Percentiles rank a stretch among this genome's conserved stretches.
Evolutionary conservation across 2,329 filamentous ascomycete species (phyloP).

Genomic region (Allantophomopsis lycopodina): DNA sequence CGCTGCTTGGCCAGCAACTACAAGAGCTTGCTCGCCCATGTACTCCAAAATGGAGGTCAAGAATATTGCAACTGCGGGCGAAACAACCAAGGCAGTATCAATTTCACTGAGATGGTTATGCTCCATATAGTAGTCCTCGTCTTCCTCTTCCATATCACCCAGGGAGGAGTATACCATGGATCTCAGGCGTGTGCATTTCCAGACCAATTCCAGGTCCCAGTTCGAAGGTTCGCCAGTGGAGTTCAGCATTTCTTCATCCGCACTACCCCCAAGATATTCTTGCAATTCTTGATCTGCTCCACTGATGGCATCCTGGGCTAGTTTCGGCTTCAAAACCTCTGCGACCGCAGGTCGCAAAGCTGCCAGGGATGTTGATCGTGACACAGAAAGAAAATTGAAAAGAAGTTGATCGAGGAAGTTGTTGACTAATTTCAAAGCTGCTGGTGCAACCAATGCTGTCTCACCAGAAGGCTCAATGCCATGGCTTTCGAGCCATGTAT

Average conservation of each 20-base stretch:
- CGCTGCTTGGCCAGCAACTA: slow-evolving; percentile 77
- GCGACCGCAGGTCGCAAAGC: slow-evolving; percentile 69
- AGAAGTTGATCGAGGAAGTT: slow-evolving; percentile 87
- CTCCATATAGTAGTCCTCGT: slow-evolving; percentile 80
- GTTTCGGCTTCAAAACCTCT: slow-evolving; percentile 77
- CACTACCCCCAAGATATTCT: slow-evolving; percentile 71
- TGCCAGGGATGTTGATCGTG: slow-evolving; percentile 64
- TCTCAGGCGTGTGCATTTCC: slow-evolving; percentile 83
- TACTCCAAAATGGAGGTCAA: slow-evolving; percentile 90
- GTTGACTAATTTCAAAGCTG: slow-evolving; percentile 70
- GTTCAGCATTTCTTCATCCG: slow-evolving; percentile 58
- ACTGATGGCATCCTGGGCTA: slow-evolving; percentile 72
- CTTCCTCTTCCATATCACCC: slow-evolving; percentile 94
- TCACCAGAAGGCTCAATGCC: slow-evolving; percentile 51
- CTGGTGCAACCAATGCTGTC: slow-evolving; percentile 57
- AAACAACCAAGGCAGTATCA: slow-evolving; percentile 44
- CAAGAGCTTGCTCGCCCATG: slow-evolving; percentile 79
- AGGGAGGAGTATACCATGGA: slow-evolving; percentile 98
- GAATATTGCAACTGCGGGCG: slow-evolving; percentile 88
- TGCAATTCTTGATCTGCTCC: slow-evolving; percentile 77
- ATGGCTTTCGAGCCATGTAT: slow-evolving; percentile 56
- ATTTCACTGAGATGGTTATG: slow-evolving; percentile 54
- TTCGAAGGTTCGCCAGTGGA: slow-evolving; percentile 32
- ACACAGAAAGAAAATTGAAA: slow-evolving; percentile 73
- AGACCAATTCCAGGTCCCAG: slow-evolving; percentile 86